phyloP scores from a whole-genome alignment of 441 rosid genomes.

The Syzygium malaccense region DNA sequence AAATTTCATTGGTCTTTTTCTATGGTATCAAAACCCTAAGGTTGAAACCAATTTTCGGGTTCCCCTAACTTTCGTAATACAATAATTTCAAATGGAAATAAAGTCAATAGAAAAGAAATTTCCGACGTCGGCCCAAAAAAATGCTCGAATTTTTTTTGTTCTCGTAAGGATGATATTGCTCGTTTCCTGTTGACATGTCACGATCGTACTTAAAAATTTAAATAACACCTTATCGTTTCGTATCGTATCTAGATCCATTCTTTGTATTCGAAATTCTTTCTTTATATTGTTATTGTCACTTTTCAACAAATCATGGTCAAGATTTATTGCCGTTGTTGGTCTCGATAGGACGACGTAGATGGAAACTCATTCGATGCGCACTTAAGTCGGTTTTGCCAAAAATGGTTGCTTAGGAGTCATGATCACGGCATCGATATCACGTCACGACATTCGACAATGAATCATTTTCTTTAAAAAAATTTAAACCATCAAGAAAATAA shows the following conservation, averaged over 20 bases:
- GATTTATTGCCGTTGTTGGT: background rate
- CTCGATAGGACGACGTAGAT: rapidly evolving
- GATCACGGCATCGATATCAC: no score
- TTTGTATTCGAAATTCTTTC: no score
- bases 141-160: no score
- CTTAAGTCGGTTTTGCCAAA: no score
- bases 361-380: background rate
- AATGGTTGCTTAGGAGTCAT: no score
- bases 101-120: background rate
- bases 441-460: no score
- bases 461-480: background rate
- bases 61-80: background rate
- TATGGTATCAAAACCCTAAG: background rate
- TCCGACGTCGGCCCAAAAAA: background rate
- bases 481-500: rapidly evolving
- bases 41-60: background rate
- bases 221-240: background rate
- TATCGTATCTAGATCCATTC: rapidly evolving
- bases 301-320: background rate
- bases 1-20: background rate
- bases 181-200: rapidly evolving
- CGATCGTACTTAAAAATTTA: no score
- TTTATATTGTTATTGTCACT: background rate
- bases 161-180: background rate
- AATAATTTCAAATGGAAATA: background rate